phyloP scores from a whole-genome alignment of 192 early-diverging fungal species.

The Borealophlyctis nickersoniae region DNA sequence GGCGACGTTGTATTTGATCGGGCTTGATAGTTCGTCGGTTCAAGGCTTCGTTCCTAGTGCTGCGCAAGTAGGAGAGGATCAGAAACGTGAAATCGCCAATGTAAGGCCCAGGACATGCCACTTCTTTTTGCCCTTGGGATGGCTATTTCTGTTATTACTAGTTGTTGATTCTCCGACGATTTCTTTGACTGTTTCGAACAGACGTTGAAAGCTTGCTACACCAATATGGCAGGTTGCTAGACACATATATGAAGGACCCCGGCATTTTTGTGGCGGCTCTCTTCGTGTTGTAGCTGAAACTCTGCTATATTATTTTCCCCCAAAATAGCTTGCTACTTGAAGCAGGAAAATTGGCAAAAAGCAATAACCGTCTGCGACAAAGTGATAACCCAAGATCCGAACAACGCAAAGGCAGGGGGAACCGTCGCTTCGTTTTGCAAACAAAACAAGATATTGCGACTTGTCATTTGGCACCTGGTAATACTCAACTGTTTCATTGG shows the following conservation, averaged over 20 bases:
- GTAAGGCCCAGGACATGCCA: conserved; percentile 16
- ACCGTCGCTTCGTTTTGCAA: too few species aligned
- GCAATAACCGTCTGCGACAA: conserved; percentile 31
- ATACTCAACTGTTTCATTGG: not conserved
- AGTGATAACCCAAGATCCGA: conserved; percentile 30
- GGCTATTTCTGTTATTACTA: too few species aligned
- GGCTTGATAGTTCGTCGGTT: conserved; percentile 35
- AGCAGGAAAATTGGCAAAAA: conserved; percentile 26
- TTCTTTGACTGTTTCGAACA: too few species aligned
- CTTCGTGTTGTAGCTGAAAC: too few species aligned
- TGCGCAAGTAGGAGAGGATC: conserved; percentile 12
- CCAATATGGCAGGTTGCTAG: conserved; percentile 43
- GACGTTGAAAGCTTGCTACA: conserved; percentile 40
- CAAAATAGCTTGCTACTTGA: conserved; percentile 38
- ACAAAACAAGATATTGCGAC: too few species aligned
- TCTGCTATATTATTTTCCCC: too few species aligned
- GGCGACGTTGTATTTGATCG: conserved; percentile 36
- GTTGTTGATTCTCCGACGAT: too few species aligned
- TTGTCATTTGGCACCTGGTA: not conserved
- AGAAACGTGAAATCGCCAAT: conserved; percentile 34
- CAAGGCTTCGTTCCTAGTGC: conserved; percentile 25
- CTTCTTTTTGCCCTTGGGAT: too few species aligned
- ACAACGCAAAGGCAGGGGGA: conserved; percentile 34
- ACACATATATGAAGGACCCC: too few species aligned
- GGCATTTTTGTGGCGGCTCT: too few species aligned